Evolutionary conservation across 176 grass and related monocot genomes (phyloP), one percentile per base, ranked within the genome.

Genomic region (Ampelocalamus luodianensis): DNA sequence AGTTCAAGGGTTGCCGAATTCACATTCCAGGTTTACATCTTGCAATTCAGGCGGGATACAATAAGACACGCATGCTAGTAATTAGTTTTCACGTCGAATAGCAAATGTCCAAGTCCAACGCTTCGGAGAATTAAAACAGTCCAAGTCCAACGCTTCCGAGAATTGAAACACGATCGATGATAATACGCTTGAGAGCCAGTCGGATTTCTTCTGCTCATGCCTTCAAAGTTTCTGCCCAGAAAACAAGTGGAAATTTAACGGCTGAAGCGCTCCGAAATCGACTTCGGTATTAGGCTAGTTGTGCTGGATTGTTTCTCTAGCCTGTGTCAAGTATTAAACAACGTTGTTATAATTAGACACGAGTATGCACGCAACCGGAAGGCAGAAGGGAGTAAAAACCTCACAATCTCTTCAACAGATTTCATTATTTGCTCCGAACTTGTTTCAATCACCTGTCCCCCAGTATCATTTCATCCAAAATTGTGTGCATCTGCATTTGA

Each of bases 401-500:
- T 93, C 23, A 58, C 72, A 66, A 95, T 95, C 71, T 98, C 96
- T 58, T 95, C 93, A 34, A 95, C 89, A 12, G 86, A 88, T 86
- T 83, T 90, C 82, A 94, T 39, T 77, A 95, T 91, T 80, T 92
- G 77, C 73, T 90, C 96, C 26, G 87, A 95, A 79, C 89, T 95
- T 53, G 96, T 98, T 89, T 98, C 93, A 63, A 92, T 86, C 26
- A 98, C 96, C 76, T 92, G 93, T 34, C 96, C 96, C 96, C 91
- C 34, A 95, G 65, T 85, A 98, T 94, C 77, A 98, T 98, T 87
- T 98, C 96, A 86, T 98, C 96, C 81, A 98, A 87, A 89, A 98
- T 83, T 14, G 78, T 90, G 86, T 98, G 91, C 83, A 95, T 82
- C 93, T 98, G 91, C 83, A 93, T 79, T 72, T 86, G 4, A 50